Conservation (phyloP, 805 yeast genomes). For the Candida ponderosae region DNA sequence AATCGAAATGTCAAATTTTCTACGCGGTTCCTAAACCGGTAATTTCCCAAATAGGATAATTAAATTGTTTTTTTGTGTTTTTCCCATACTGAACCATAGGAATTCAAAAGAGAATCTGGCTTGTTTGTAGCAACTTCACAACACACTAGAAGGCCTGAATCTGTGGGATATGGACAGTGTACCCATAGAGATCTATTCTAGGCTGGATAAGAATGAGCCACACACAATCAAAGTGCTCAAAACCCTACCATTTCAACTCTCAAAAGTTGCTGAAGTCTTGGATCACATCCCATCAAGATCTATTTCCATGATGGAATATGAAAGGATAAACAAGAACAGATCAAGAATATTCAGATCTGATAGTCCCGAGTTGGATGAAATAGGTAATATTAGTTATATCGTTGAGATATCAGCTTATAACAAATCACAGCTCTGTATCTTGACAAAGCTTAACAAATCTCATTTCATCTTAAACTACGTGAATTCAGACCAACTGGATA, state of each 20-base stretch:
- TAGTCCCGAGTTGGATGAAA: neutral
- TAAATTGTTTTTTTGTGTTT: too few relatives aligned
- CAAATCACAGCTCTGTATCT: conserved; percentile 13
- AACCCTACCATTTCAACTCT: neutral
- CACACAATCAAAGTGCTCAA: too few relatives aligned
- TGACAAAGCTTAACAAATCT: conserved; percentile 4
- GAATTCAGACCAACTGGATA: conserved; percentile 49
- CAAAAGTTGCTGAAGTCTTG: neutral
- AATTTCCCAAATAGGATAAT: too few relatives aligned
- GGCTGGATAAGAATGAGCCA: neutral
- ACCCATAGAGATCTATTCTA: neutral
- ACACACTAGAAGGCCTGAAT: too few relatives aligned
- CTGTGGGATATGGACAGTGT: neutral
- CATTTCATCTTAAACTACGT: conserved; percentile 39
- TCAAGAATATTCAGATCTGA: conserved; percentile 10
- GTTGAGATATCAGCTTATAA: conserved; percentile 7
- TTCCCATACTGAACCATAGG: too few relatives aligned
- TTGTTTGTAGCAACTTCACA: too few relatives aligned
- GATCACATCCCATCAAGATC: conserved; percentile 3
- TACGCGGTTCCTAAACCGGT: neutral
- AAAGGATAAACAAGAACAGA: conserved; percentile 12
- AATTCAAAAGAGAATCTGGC: too few relatives aligned
- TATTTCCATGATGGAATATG: neutral
- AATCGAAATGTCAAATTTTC: too few relatives aligned
- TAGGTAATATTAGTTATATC: too few relatives aligned